A percentile compares a stretch with the other conserved stretches of the same genome.
phyloP scores from a whole-genome alignment of 352 stramenopile genomes.

The Phytophthora pseudosyringae region DNA sequence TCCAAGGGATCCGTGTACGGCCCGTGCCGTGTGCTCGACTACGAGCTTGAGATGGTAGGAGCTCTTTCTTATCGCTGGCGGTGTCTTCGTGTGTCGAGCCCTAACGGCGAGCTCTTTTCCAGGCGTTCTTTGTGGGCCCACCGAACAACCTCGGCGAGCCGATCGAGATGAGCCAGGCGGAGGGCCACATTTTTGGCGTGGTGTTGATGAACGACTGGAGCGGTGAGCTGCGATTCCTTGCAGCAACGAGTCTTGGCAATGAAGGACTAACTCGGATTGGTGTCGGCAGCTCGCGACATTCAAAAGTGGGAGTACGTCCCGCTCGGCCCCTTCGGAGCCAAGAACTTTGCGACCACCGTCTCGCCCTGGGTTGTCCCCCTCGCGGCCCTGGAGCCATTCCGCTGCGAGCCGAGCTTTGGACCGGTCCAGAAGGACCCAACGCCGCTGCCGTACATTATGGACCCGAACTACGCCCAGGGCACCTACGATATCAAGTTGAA shows the following conservation, averaged over 20 bases:
- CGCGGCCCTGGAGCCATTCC: slow-evolving; percentile 95
- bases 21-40: slow-evolving; percentile 93
- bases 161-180: slow-evolving; percentile 90
- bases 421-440: slow-evolving; percentile 87
- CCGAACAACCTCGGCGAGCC: slow-evolving; percentile 90
- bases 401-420: slow-evolving; percentile 90
- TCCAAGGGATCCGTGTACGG: slow-evolving; percentile 93
- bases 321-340: slow-evolving; percentile 95
- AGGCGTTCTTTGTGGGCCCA: slow-evolving; percentile 94
- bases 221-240: slow-evolving; percentile 49
- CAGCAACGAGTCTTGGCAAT: neutral
- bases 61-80: neutral
- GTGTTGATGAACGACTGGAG: slow-evolving; percentile 99
- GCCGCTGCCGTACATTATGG: slow-evolving; percentile 94
- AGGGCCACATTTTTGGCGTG: slow-evolving; percentile 97
- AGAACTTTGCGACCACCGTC: slow-evolving; percentile 98
- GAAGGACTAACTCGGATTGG: neutral
- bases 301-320: slow-evolving; percentile 99
- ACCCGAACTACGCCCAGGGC: slow-evolving; percentile 88
- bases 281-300: slow-evolving; percentile 74
- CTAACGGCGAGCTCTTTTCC: neutral
- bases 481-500: slow-evolving; percentile 92
- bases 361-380: slow-evolving; percentile 96
- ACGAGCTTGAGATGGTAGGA: slow-evolving; percentile 94
- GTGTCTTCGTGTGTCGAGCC: neutral